Conservation (phyloP, 129 eudicot species). For the Pulicaria dysenterica region DNA sequence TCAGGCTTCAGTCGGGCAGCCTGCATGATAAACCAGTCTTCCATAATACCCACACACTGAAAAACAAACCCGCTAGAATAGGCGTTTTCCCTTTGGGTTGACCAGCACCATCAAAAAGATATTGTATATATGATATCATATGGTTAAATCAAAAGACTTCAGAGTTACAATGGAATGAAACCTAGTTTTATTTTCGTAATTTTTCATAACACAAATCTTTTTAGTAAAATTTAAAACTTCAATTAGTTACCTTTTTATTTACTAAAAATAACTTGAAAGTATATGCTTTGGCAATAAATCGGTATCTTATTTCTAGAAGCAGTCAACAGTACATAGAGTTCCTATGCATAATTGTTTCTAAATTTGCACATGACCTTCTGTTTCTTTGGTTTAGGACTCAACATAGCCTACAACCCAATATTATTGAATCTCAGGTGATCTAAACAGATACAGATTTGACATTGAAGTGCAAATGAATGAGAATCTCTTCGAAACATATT, state of each 20-base stretch:
- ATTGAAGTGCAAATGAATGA: not conserved
- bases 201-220: too few relatives aligned
- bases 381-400: not conserved
- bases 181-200: too few relatives aligned
- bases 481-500: not conserved
- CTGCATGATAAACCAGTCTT: conserved; percentile 17
- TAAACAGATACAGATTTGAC: not conserved
- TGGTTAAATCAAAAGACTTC: too few relatives aligned
- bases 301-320: not conserved
- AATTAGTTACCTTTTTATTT: too few relatives aligned
- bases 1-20: conserved; percentile 21
- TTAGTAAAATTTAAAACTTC: too few relatives aligned
- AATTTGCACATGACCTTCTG: not conserved
- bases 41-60: not conserved
- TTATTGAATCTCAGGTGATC: not conserved
- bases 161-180: too few relatives aligned
- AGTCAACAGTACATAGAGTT: too few relatives aligned
- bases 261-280: too few relatives aligned
- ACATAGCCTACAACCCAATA: not conserved
- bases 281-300: not conserved
- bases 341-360: not conserved
- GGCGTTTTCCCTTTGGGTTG: not conserved
- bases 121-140: too few relatives aligned
- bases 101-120: not conserved
- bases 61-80: not conserved